Base-by-base conservation (phyloP, 2,329 filamentous ascomycete species). In the Scleromitrula shiraiana region DNA sequence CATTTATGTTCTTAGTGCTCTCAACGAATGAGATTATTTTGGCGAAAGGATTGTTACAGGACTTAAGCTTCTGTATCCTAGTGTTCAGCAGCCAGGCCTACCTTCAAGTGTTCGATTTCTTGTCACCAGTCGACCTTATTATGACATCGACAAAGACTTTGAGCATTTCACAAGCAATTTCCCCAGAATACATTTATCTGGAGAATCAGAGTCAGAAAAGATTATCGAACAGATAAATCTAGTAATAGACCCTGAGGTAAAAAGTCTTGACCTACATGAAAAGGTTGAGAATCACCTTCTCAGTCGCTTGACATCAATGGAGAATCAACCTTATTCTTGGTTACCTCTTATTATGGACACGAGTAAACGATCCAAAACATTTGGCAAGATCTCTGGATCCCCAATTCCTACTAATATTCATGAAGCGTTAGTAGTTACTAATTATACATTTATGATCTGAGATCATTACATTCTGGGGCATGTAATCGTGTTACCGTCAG, bases 301-400 rank as follows among this genome's bases (percentile, higher is more conserved):
- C 15, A 7, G 14, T 6, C 22, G 37, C 4, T 2, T 39, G 2
- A 24, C 23, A 2, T 22, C 14, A 2, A 41, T 7, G 15, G 39
- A 41, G 20, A 23, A 41, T 32, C 33, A 41, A 29, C 44, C 46
- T 1, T 49, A 45, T 49, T 41, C 39, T 8, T 49, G 41, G 46
- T 23, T 49, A 19, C 20, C 23, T 27, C 46, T 49, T 15, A 33
- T 45, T 14, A 24, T 49, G 22, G 26, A 39, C 2, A 41, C 10
- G 3, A 22, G 15, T 30, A 30, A n/a, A 22, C 24, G n/a, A 9
- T 0, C 0, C n/a, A 39, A 39, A 15, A 26, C 5, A 2, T 39
- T 26, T 9, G 3, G 5, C n/a, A 39, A 15, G 26, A 26, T 39
- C 10, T 2, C 26, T 5, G 14, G 26, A 4, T 22, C 20, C 0